Percentiles rank a stretch among this genome's conserved stretches.
Conservation (phyloP, 352 stramenopile species). For the Pythium sukuiense region DNA sequence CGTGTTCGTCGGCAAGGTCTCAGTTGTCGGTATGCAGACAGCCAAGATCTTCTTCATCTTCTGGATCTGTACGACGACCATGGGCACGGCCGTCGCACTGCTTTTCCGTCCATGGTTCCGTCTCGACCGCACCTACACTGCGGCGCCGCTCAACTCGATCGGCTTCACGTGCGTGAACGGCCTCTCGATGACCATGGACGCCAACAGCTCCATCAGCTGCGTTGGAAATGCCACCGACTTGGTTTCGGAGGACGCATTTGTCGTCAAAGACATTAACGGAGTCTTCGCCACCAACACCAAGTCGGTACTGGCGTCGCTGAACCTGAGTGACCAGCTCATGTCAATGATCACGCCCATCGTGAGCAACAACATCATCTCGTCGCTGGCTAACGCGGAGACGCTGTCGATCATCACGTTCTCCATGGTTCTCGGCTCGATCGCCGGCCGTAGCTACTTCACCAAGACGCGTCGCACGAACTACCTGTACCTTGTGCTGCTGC, state of each 20-base stretch:
- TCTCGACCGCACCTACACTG: conserved; percentile 6
- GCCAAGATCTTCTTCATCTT: conserved; percentile 57
- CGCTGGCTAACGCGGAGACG: conserved; percentile 48
- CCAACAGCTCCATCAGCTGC: conserved; percentile 5
- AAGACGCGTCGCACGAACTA: conserved; percentile 64
- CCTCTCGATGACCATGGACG: conserved; percentile 27
- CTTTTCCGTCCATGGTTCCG: conserved; percentile 60
- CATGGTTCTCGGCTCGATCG: conserved; percentile 62
- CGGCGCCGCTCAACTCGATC: conserved; percentile 30
- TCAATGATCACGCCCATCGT: conserved; percentile 56
- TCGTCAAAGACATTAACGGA: conserved; percentile 48
- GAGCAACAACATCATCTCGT: conserved; percentile 60
- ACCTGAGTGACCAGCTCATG: conserved; percentile 62
- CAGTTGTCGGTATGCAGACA: conserved; percentile 64
- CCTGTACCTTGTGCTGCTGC: conserved; percentile 61
- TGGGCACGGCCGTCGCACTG: conserved; percentile 59
- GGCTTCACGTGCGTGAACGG: conserved; percentile 53
- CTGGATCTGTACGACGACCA: conserved; percentile 46
- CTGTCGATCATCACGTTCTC: conserved; percentile 70
- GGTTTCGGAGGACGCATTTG: too few species aligned
- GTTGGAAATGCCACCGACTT: too few species aligned
- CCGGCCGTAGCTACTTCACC: conserved; percentile 58
- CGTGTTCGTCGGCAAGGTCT: conserved; percentile 73
- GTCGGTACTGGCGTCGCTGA: conserved; percentile 40
- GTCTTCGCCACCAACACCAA: conserved; percentile 41